Evolutionary conservation across 164 flowering plant genomes (phyloP), one percentile per base, ranked within the genome.

Genomic region (Dillenia turbinata): DNA sequence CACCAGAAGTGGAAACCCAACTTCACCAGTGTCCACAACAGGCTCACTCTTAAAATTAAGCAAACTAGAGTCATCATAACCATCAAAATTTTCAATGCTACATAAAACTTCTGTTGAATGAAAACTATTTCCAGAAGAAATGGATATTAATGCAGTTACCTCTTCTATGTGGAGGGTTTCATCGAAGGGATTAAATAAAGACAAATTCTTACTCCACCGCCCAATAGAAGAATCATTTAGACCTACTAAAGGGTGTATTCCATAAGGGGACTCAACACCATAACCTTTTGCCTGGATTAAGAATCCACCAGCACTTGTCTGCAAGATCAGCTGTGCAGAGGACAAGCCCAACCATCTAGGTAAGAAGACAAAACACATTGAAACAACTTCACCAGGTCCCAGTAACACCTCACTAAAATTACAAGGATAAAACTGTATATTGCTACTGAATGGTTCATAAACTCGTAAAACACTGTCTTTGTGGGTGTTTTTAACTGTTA

Each of bases 221-320:
- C 82, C 81, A 57, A 60, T 62, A 9, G 85, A 73, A 57, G 79
- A 73, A 61, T 68, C 54, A 66, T 75, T 77, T 46, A 71, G 49
- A 10, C 77, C 78, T 17, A 67, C 49, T 44, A 80, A 33, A 46
- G 92, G 82, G 55, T 69, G 70, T 61, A 83, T 72, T 45, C 68
- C 67, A 68, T 81, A 83, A 26, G 91, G 89, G 26, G 89, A 83
- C 65, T 85, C 86, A 46, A 82, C 54, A 43, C 79, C 83, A 60
- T 68, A 69, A 14, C 98, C 98, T 70, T 74, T 81, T 9, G 85
- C 90, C 62, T 75, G 76, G 54, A 94, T 68, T 64, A 94, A 40
- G 64, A 86, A 87, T 40, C 94, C 97, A 59, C 97, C 97, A 40
- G 66, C 73, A 66, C 81, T 90, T 49, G 97, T 88, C 72, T 89